A percentile compares a stretch with the other conserved stretches of the same genome.
phyloP scores from a whole-genome alignment of 169 alveolate species.

The Sarcocystis neurona region DNA sequence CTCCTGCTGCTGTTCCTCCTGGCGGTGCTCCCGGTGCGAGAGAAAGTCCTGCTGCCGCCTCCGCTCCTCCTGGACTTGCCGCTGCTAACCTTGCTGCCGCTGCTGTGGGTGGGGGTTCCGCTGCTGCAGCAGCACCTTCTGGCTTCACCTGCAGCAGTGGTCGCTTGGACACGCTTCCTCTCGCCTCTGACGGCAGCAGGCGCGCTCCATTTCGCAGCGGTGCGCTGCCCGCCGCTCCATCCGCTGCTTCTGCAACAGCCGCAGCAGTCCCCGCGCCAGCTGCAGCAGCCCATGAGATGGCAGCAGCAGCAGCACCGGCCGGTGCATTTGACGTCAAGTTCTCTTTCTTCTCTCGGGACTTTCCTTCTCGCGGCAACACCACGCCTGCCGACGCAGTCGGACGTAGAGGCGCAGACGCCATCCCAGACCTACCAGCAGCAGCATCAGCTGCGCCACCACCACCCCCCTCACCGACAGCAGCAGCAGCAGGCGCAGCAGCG shows the following conservation, averaged over 20 bases:
- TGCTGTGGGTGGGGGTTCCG: neutral
- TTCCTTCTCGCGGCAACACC: no score
- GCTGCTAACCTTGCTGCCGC: neutral
- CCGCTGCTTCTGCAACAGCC: neutral
- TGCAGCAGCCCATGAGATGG: neutral
- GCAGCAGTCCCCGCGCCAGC: neutral
- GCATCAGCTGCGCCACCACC: no score
- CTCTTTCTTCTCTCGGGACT: no score
- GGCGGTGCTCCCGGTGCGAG: neutral
- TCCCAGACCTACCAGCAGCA: no score
- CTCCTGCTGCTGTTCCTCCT: conserved; percentile 20
- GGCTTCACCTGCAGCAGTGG: neutral
- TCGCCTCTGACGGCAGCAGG: neutral
- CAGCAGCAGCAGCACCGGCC: no score
- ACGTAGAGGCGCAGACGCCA: no score
- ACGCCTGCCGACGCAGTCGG: no score
- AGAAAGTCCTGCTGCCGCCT: neutral
- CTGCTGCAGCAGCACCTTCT: neutral
- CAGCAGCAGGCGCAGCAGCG: neutral
- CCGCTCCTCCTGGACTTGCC: neutral
- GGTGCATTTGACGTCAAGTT: no score
- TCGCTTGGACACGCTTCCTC: neutral
- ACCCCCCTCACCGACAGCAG: neutral
- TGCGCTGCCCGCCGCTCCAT: neutral
- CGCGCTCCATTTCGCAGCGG: neutral